Percentiles rank a stretch among this genome's conserved stretches.
phyloP scores from a whole-genome alignment of 1,284 basidiomycete species.

The Cryptococcus wingfieldii region DNA sequence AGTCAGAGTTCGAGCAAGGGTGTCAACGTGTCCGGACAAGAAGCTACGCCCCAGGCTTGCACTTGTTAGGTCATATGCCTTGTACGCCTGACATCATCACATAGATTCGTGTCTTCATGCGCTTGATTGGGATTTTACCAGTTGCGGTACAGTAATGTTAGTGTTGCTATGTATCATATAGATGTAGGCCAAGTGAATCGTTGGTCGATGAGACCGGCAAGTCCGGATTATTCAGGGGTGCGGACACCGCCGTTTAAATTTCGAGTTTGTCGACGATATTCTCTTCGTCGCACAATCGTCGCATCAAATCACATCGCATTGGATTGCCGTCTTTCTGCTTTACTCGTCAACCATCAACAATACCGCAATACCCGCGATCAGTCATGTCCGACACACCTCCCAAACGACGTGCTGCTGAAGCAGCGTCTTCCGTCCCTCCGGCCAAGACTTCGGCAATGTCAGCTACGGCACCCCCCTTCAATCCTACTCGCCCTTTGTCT shows the following conservation, averaged over 20 bases:
- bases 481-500: slow-evolving; percentile 17
- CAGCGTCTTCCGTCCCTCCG: slow-evolving; percentile 7
- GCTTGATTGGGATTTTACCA: not conserved
- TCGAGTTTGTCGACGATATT: slow-evolving; percentile 1
- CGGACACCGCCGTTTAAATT: slow-evolving; percentile 10
- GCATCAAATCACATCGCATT: not conserved
- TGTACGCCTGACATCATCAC: not conserved
- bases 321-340: not conserved
- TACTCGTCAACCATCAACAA: not conserved
- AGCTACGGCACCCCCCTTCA: slow-evolving; percentile 41
- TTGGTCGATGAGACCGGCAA: no score
- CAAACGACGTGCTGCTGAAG: slow-evolving; percentile 31
- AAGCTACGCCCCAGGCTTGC: slow-evolving; percentile 28
- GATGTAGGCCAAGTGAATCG: no score
- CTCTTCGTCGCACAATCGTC: not conserved
- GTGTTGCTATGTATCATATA: slow-evolving; percentile 2
- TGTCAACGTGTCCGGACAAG: slow-evolving; percentile 33
- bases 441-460: slow-evolving; percentile 42
- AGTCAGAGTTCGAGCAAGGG: slow-evolving; percentile 22
- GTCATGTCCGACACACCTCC: slow-evolving; percentile 21
- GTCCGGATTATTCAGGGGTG: no score
- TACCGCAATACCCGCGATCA: not conserved
- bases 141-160: not conserved
- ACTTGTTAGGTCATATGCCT: slow-evolving; percentile 18
- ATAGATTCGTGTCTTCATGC: not conserved